A percentile compares a stretch with the other conserved stretches of the same genome.
Evolutionary conservation across 225 moss, liverwort and hornwort species (phyloP).

Genomic region (Marchantia paleacea): DNA sequence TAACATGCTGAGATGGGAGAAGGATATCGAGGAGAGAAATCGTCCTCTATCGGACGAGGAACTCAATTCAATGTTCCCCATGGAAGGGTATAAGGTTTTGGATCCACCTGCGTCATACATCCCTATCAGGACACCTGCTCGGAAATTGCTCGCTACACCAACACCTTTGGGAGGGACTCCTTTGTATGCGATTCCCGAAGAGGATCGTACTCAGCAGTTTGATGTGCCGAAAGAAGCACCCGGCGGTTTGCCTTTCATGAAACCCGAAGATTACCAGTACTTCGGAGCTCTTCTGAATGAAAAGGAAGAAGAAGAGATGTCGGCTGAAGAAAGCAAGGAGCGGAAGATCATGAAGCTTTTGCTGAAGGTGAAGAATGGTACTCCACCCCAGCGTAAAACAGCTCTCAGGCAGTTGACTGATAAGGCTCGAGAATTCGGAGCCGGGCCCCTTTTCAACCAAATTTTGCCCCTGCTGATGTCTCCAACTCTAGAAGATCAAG

Average conservation of each 20-base stretch:
- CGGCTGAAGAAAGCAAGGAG: slow-evolving; percentile 95
- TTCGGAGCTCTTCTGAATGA: slow-evolving; percentile 94
- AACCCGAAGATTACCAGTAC: slow-evolving; percentile 99
- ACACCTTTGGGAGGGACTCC: slow-evolving; percentile 98
- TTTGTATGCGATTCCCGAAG: slow-evolving; percentile 89
- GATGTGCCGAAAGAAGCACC: slow-evolving; percentile 98
- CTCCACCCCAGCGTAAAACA: slow-evolving; percentile 93
- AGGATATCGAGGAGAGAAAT: slow-evolving; percentile 96
- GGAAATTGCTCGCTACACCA: slow-evolving; percentile 96
- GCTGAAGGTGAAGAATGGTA: slow-evolving; percentile 97
- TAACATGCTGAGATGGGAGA: slow-evolving; percentile 99
- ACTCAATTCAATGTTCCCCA: slow-evolving; percentile 94
- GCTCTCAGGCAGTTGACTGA: slow-evolving; percentile 93
- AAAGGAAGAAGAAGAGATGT: slow-evolving; percentile 97
- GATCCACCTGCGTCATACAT: slow-evolving; percentile 95
- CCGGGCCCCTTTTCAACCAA: slow-evolving; percentile 91
- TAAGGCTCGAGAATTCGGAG: slow-evolving; percentile 96
- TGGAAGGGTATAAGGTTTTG: slow-evolving; percentile 92
- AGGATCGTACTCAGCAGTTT: slow-evolving; percentile 90
- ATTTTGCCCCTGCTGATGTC: slow-evolving; percentile 99
- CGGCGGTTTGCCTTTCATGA: slow-evolving; percentile 92
- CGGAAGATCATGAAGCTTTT: slow-evolving; percentile 98
- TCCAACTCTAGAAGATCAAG: slow-evolving; percentile 99
- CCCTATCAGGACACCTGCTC: slow-evolving; percentile 95
- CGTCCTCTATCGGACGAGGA: slow-evolving; percentile 92